Base-by-base conservation (phyloP, 768 basidiomycete genomes). In the Suillus hirtellus region DNA sequence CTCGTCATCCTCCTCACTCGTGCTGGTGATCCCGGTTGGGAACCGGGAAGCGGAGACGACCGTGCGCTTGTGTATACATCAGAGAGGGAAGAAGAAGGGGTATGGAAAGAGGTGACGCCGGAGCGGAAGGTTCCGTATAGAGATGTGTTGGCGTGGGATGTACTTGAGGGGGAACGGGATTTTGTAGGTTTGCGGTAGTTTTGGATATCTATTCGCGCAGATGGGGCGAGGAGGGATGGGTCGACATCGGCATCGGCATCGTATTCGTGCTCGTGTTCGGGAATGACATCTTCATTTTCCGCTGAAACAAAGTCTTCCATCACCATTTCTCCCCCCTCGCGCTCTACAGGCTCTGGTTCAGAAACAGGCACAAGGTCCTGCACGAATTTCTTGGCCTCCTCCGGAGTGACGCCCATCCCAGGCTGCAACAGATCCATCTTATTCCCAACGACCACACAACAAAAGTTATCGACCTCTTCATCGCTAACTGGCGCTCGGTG, bases 51-150 rank as follows among this genome's bases (percentile, higher is more conserved):
- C 0, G 86, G 86, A 2, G 88, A 87, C 4, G 84, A 84, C 11
- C 84, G 81, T 3, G 89, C 88, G 8, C 87, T 85, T 21, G 84
- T 80, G 65, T 79, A 89, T 3, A 71, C 67, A 70, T 91, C 87
- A 66, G 85, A 89, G 49, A 91, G 65, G n/a, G 90, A 92, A 0
- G 92, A 93, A 0, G 88, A 85, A 8, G 92, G 90, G 0, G 92
- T 93, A 73, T 92, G 89, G 73, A 89, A 93, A 47, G 86, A 79
- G 1, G 88, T 86, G 3, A 85, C 70, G 2, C 81, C 81, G 0
- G 82, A 7, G 83, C 81, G 24, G 86, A 87, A 43, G 83, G 56
- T 58, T 11, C 56, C 56, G 10, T 40, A 80, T 65, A 87, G 73
- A 1, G 88, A 89, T 38, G 84, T 82, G 21, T 78, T 71, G 63